Evolutionary conservation across 192 early-diverging fungal species (phyloP).

Genomic region (Phycomyces blakesleeanus): DNA sequence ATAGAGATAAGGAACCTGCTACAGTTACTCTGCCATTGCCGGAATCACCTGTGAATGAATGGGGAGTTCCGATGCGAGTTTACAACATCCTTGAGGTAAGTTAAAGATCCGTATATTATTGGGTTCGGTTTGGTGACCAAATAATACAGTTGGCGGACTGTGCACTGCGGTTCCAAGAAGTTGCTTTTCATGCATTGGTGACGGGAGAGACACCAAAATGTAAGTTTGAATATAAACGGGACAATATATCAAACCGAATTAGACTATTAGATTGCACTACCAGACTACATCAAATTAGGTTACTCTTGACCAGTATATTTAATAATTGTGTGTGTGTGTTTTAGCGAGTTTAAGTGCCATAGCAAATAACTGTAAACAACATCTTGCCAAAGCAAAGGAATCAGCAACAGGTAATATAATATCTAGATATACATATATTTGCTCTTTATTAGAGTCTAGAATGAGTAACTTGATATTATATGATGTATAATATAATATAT

Average conservation of each 20-base stretch:
- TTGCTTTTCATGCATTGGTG: slow-evolving; percentile 15
- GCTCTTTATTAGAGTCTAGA: neutral
- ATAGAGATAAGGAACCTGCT: slow-evolving; percentile 5
- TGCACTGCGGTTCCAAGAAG: slow-evolving; percentile 8
- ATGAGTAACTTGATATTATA: neutral
- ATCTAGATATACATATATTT: too few relatives aligned
- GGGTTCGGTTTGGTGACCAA: neutral
- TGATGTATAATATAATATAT: neutral
- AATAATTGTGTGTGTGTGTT: neutral
- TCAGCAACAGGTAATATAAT: neutral
- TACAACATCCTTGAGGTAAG: slow-evolving; percentile 18
- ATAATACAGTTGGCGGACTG: slow-evolving; percentile 9
- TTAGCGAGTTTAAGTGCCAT: slow-evolving; percentile 16
- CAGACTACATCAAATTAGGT: neutral
- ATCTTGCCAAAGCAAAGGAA: neutral
- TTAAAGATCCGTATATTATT: neutral
- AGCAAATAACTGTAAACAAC: slow-evolving; percentile 8
- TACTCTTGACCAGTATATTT: neutral
- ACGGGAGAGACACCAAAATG: slow-evolving; percentile 11
- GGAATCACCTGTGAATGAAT: slow-evolving; percentile 11
- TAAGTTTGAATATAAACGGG: neutral
- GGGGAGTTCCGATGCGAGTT: slow-evolving; percentile 19
- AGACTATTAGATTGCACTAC: too few relatives aligned
- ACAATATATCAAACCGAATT: neutral
- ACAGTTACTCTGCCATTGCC: neutral